A percentile compares a stretch with the other conserved stretches of the same genome.
Conservation (phyloP, 164 flowering plant species). For the Annona cherimola region DNA sequence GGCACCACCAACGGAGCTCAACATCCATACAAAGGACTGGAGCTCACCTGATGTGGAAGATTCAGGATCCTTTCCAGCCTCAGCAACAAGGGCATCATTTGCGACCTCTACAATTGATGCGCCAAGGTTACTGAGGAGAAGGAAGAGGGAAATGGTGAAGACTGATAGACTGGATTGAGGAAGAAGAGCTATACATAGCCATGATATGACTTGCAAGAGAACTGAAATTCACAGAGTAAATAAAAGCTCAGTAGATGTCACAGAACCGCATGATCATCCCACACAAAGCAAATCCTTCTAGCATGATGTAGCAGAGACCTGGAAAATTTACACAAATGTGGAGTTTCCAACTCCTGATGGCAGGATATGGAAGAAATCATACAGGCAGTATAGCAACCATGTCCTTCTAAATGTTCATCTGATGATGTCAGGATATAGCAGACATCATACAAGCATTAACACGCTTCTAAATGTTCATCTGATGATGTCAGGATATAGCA, state of each 20-base stretch:
- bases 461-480: too few species aligned
- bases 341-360: too few species aligned
- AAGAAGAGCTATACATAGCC: conserved; percentile 64
- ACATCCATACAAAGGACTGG: conserved; percentile 85
- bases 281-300: too few species aligned
- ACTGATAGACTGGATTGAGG: conserved; percentile 56
- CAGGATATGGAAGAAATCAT: too few species aligned
- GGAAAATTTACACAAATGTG: too few species aligned
- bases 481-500: too few species aligned
- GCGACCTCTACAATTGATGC: conserved; percentile 95
- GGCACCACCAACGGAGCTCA: conserved; percentile 72
- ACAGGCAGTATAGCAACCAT: too few species aligned
- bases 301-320: too few species aligned
- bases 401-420: too few species aligned
- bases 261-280: too few species aligned
- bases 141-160: conserved; percentile 42
- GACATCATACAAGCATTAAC: too few species aligned
- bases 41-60: conserved; percentile 45
- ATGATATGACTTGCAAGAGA: conserved; percentile 79
- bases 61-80: conserved; percentile 43
- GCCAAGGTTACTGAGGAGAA: conserved; percentile 85
- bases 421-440: too few species aligned
- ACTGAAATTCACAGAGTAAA: conserved; percentile 41
- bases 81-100: conserved; percentile 97
- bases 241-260: neutral